Base-by-base conservation (phyloP, 2,329 filamentous ascomycete species). In the Pochonia chlamydosporia region DNA sequence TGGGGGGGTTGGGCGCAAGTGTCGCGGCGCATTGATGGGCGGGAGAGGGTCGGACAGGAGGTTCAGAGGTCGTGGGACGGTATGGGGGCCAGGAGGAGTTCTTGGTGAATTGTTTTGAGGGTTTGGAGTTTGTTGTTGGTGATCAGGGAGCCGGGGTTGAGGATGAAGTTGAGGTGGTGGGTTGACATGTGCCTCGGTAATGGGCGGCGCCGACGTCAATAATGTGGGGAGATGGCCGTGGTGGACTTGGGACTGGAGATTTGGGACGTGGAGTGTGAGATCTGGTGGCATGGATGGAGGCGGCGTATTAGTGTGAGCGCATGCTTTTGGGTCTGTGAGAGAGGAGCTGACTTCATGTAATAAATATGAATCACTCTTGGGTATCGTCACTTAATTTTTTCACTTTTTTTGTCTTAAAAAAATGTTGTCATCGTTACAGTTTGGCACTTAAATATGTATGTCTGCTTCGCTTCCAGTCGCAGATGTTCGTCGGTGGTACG, bases 21-120 rank as follows among this genome's bases (percentile, higher is more conserved):
- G 37, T 48, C 46, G 35, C 44, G 50, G 51, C 55, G 51, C 58
- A 53, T 61, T 44, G 43, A 52, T 31, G 47, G 28, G 28, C 11
- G n/a, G 20, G 20, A 39, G 13, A 10, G 24, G 31, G 14, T 16
- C 13, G 10, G 18, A 16, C 21, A 18, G 18, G 16, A 24, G 14
- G 26, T 7, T 11, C 9, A 5, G 30, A 28, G 35, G 23, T 23
- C 11, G 20, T 13, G n/a, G 24, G n/a, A 23, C 9, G 20, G 13
- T 25, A 24, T 30, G 21, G 36, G 14, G 9, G 20, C 7, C 10
- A n/a, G 30, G n/a, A n/a, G 9, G n/a, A 33, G n/a, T 33, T 8
- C 14, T 11, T 10, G n/a, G 14, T 33, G 5, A 5, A 5, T 33
- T 33, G 30, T 13, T 20, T 23, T 20, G 39, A 35, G 3, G 25